Percentiles rank a stretch among this genome's conserved stretches.
These are phyloP conservation scores for Rhododendron ferrugineum DNA, from an alignment of 148 eudicot species.

Conservation along the genomic window DNA sequence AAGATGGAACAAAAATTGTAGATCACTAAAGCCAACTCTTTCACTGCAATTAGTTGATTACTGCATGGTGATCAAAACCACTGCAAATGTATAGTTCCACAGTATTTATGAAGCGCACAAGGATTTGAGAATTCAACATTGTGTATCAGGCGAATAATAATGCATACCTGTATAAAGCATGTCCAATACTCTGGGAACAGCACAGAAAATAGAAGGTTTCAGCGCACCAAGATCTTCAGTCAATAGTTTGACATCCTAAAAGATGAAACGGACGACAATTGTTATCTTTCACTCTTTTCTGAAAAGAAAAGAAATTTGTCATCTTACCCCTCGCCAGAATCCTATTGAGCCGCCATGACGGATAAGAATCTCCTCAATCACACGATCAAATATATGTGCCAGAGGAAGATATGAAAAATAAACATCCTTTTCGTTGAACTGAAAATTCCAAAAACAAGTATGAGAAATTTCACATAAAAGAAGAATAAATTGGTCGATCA, in stretches of 20 bases:
- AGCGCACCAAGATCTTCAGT: constrained; percentile 76
- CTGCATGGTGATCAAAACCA: background rate
- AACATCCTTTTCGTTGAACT: constrained; percentile 67
- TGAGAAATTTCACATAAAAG: background rate
- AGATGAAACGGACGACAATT: constrained; percentile 15
- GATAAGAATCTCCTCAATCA: constrained; percentile 82
- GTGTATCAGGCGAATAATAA: background rate
- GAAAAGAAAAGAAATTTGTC: background rate
- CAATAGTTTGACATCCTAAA: constrained; percentile 80
- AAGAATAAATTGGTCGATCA: background rate
- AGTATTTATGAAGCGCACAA: background rate
- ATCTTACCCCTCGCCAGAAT: constrained; percentile 97
- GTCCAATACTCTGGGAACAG: constrained; percentile 95
- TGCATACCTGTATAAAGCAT: constrained; percentile 69
- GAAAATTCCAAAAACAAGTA: constrained; percentile 22
- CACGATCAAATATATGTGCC: constrained; percentile 98
- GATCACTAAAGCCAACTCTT: background rate
- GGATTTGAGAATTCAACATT: background rate
- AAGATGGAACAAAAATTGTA: background rate
- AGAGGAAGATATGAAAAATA: constrained; percentile 90
- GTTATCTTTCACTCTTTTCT: background rate
- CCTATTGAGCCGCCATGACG: constrained; percentile 81
- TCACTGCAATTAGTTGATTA: background rate
- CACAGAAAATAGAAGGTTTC: constrained; percentile 85
- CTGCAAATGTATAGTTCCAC: background rate